These are phyloP conservation scores for Astrothelium macrocarpum DNA, from an alignment of 495 filamentous ascomycete species.

Conservation along the genomic window DNA sequence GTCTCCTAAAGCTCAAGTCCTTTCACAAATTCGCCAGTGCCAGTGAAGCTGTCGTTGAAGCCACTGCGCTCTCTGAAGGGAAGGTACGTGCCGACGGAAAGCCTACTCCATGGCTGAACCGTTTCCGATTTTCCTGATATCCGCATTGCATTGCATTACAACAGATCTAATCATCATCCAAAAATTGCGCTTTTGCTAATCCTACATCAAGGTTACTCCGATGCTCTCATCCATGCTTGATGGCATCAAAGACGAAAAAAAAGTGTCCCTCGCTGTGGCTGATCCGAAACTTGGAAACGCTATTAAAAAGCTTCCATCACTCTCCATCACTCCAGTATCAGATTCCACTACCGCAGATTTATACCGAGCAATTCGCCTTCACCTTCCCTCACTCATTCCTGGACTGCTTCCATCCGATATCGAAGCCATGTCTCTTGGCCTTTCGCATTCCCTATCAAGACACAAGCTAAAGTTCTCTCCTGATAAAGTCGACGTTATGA, in stretches of 20 bases:
- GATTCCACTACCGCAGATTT: slow-evolving; percentile 80
- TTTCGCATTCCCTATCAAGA: slow-evolving; percentile 94
- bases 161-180: no score
- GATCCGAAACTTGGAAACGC: slow-evolving; percentile 89
- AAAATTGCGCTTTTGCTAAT: neutral
- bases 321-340: slow-evolving; percentile 75
- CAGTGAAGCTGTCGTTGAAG: slow-evolving; percentile 76
- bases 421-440: slow-evolving; percentile 84
- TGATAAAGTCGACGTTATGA: slow-evolving; percentile 99
- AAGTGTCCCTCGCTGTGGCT: slow-evolving; percentile 86
- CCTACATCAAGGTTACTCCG: slow-evolving; percentile 57
- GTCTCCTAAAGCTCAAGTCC: slow-evolving; percentile 88
- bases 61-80: slow-evolving; percentile 75
- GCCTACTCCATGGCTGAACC: neutral
- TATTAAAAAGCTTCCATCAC: slow-evolving; percentile 82
- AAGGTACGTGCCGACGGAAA: slow-evolving; percentile 40
- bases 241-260: slow-evolving; percentile 93
- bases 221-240: slow-evolving; percentile 73
- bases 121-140: neutral
- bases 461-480: slow-evolving; percentile 98
- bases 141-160: no score
- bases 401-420: slow-evolving; percentile 76
- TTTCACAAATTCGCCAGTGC: slow-evolving; percentile 96
- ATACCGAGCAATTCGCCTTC: slow-evolving; percentile 85
- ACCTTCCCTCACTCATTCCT: slow-evolving; percentile 84